Base-by-base conservation (phyloP, 768 basidiomycete genomes). In the Auriscalpium orientale region DNA sequence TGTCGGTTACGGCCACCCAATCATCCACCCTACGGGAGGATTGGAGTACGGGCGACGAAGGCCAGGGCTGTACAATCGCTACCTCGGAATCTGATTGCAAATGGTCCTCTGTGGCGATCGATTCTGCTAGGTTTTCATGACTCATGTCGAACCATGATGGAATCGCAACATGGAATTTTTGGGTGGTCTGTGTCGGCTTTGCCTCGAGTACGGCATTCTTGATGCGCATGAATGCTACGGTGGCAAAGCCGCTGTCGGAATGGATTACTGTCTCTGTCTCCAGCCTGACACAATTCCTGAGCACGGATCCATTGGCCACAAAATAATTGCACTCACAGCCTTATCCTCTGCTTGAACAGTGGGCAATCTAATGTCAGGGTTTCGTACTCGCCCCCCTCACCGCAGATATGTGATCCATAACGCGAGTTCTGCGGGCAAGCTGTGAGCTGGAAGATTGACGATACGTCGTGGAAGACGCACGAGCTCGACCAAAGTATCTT, bases 351-450 rank as follows among this genome's bases (percentile, higher is more conserved):
- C 62, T 91, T 90, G 80, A 95, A 98, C 12, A 95, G 65, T 0
- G 95, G 91, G 58, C 88, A 89, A 62, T 97, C 91, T 12, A 94
- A 73, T 1, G 95, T 98, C 56, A 98, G 74, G 0, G 87, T 91
- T 68, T 99, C 97, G 70, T 98, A 99, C 72, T 99, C 97, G 2
- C 97, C 97, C 2, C 97, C 97, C 72, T 99, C 97, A 10, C 97
- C 97, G 59, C 95, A 98, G 2, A 95, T 80, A 66, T 99, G 97
- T 0, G 88, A 85, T 4, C 94, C 94, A 64, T 93, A 99, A 28
- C 82, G 70, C 10, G 71, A 66, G 67, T 95, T 91, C 91, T 93
- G 60, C 2, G 16, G 15, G 37, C 18, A 12, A 36, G 13, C 46
- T 50, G 35, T 48, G 49, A 46, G 52, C 50, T 43, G 15, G 33